Evolutionary conservation across 805 yeast genomes (phyloP), one percentile per base, ranked within the genome.

Genomic region (Starmerella floricola): DNA sequence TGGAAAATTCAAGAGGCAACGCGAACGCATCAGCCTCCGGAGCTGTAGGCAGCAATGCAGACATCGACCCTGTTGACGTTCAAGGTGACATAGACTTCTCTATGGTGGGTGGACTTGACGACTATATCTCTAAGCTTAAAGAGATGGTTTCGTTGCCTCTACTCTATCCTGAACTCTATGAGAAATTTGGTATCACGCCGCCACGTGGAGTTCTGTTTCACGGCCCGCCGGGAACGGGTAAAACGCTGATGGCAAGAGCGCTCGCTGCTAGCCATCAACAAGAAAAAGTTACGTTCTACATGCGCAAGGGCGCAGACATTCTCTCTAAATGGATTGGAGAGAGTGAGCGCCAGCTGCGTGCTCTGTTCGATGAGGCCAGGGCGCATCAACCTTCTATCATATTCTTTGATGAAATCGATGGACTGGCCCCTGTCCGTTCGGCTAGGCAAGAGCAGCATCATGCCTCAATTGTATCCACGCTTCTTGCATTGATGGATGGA

Each of bases 151-250:
- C 94, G 1, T 64, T 91, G 43, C 98, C 98, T 0, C 65, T 91
- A 49, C 63, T 87, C 41, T 91, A 91, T 53, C 98, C 98, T 1
- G 98, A 91, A 58, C 72, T 91, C 8, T 91, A 88, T 57, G 81
- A 85, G 50, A 77, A 78, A 58, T 91, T 91, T 56, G 78, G 77
- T 44, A 85, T 88, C 28, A 84, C 95, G 0, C 97, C 98, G 1
- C 98, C 98, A 16, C 68, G 98, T 50, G 98, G 98, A 48, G 98
- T 91, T 1, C 62, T 91, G 42, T 91, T 91, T 63, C 98, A 91
- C 62, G 98, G 98, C 36, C 98, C 98, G 4, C 98, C 98, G 2
- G 98, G 98, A 50, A 91, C 98, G 0, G 98, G 98, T 71, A 91
- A 91, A 59, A 91, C 98, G 0, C 70, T 91, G 40, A 85, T 91